phyloP scores from a whole-genome alignment of 306 rosid species.

The Inga leiocalycina region DNA sequence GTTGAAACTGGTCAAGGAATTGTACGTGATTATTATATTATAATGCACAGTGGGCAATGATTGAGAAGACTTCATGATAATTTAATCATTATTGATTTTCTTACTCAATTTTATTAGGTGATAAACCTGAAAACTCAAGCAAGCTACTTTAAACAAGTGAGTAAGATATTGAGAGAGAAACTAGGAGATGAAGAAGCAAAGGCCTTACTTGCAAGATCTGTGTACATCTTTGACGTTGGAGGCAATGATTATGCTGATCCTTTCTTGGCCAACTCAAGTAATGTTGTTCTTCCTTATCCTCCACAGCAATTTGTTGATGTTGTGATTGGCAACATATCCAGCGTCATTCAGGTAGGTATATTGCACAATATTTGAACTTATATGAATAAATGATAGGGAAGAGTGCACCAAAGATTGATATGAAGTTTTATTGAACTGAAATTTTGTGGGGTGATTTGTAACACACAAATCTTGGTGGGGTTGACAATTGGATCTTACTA shows the following conservation, averaged over 20 bases:
- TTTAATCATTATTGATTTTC: too few species aligned
- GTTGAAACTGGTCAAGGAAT: neutral
- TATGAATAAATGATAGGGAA: too few species aligned
- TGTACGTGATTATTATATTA: neutral
- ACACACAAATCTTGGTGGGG: too few species aligned
- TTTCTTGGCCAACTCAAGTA: neutral
- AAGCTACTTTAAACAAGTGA: conserved; percentile 30
- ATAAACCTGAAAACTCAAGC: conserved; percentile 44
- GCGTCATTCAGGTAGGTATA: conserved; percentile 33
- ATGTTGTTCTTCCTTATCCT: conserved; percentile 20
- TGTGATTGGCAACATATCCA: conserved; percentile 52
- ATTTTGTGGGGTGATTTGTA: too few species aligned
- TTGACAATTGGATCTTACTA: too few species aligned
- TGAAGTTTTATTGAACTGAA: too few species aligned
- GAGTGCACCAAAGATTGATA: too few species aligned
- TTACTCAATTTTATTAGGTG: conserved; percentile 27
- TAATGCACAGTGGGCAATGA: neutral
- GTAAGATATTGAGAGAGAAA: conserved; percentile 23
- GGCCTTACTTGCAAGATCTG: neutral
- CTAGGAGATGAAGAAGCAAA: conserved; percentile 37
- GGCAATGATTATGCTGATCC: conserved; percentile 43
- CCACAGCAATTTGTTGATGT: conserved; percentile 33
- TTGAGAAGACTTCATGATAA: neutral
- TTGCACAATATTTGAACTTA: too few species aligned
- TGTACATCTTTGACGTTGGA: neutral